Evolutionary conservation across 768 basidiomycete genomes (phyloP), one percentile per base, ranked within the genome.

Genomic region (Chalciporus piperatus): DNA sequence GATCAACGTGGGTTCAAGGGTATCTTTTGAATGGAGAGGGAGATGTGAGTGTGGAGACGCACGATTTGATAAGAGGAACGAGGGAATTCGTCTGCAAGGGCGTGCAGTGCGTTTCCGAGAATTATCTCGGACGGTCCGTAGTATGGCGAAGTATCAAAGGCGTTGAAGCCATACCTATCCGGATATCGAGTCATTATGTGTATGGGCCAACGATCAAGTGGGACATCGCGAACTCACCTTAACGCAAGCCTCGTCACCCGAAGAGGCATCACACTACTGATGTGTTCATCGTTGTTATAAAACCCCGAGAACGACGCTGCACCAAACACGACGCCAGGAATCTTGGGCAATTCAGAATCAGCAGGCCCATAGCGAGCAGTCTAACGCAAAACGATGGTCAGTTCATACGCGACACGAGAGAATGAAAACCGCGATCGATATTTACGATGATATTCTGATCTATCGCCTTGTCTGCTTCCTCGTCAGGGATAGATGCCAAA

Each of bases 61-160:
- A 90, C 89, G 66, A 94, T 67, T 55, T 83, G 78, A 65, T 93
- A 93, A 4, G 87, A 83, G 2, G 78, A 76, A 4, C 92, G 83
- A 20, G 91, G 90, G 61, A 89, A 93, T 59, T 89, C 87, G 42
- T 67, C 66, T 45, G 74, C 72, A 22, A 95, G 69, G 0, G 78
- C 71, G 45, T 80, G 67, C 30, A 91, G 71, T 16, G 81, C 80
- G 47, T 79, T 79, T 33, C 92, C 88, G 40, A 92, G 71, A 0
- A 93, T 74, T 56, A 83, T 77, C 69, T 94, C 92, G 0, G 91
- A 91, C 5, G 81, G 78, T 11, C 87, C 89, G 61, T 94, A 94
- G 64, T 82, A 89, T 6, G 83, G 79, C 12, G 89, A 79, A 3
- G 92, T 94, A 67, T 95, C 92, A 61, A 95, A 88, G 0, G 86